Conservation (phyloP, 768 basidiomycete species). For the Macrolepiota dolichaula region DNA sequence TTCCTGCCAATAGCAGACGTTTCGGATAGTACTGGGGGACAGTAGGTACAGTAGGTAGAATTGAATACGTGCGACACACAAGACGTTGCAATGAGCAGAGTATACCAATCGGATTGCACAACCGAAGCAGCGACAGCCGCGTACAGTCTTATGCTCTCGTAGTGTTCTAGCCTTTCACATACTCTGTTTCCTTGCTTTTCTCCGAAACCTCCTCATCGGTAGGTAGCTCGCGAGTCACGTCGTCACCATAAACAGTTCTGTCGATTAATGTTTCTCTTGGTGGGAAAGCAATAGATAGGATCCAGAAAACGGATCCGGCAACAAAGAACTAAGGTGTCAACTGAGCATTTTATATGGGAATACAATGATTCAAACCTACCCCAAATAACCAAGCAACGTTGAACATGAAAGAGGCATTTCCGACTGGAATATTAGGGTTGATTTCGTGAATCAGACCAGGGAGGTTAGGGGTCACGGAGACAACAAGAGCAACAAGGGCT, state of each 20-base stretch:
- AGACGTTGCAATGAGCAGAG: no score
- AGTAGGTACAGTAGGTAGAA: no score
- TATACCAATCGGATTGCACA: no score
- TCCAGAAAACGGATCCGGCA: conserved; percentile 30
- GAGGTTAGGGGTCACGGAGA: conserved; percentile 66
- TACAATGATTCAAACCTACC: conserved; percentile 35
- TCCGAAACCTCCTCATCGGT: neutral
- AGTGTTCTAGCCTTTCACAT: neutral
- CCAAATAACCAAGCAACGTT: conserved; percentile 78
- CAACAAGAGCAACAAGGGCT: conserved; percentile 62
- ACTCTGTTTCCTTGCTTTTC: neutral
- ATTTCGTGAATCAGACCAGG: conserved; percentile 80
- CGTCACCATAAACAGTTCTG: conserved; percentile 27
- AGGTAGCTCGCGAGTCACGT: conserved; percentile 8
- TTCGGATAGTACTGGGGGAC: no score
- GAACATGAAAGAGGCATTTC: conserved; percentile 53
- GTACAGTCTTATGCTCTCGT: no score
- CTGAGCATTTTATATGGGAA: neutral
- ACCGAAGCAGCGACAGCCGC: no score
- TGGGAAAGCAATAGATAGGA: conserved; percentile 36
- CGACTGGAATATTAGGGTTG: conserved; percentile 59
- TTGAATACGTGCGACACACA: no score
- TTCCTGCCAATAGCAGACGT: no score
- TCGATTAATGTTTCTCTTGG: conserved; percentile 40
- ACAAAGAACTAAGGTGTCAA: conserved; percentile 32